Base-by-base conservation (phyloP, 148 eudicot genomes). In the Drosera capensis region DNA sequence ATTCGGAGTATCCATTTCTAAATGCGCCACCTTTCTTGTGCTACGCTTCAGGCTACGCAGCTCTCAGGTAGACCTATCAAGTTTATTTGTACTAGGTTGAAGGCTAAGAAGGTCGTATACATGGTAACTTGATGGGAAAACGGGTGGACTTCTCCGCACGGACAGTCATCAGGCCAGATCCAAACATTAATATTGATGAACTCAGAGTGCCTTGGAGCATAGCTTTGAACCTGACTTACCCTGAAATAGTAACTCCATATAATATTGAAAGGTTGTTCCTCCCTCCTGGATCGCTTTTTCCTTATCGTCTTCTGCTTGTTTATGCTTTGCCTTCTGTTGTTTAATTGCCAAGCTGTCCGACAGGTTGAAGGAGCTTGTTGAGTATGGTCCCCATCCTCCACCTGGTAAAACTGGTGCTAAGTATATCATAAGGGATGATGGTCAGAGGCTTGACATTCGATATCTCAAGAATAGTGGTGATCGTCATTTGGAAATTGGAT, bases 121-220 rank as follows among this genome's bases (percentile, higher is more conserved):
- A 95, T 54, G 99, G 99, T 26, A 90, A 90, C 51, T 68, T 90
- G 68, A 90, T 90, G 99, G 99, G 99, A 8, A 90, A 90, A 55
- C 83, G 95, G 54, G 99, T 90, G 13, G 99, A 90, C 61, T 90
- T 90, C 59, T 90, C 99, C 12, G 99, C 99, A 21, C 87, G 99
- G 54, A 90, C 95, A 16, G 99, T 90, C 60, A 84, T 90, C 54
- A 90, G 95, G 14, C 99, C 95, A 7, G 99, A 90, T 62, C 99
- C 99, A 34, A 90, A 77, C 37, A 90, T 90, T 12, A 90, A 90
- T 64, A 90, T 90, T 56, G 99, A 90, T 51, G 61, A 90, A 63
- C 67, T 90, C 56, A 95, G 99, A 51, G 99, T 90, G 20, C 99
- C 99, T 2, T 90, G 99, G 99, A 90, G 99, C 73, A 90, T 90